Percentiles rank a stretch among this genome's conserved stretches.
phyloP scores from a whole-genome alignment of 768 basidiomycete genomes.

The Termitomyces sp. region DNA sequence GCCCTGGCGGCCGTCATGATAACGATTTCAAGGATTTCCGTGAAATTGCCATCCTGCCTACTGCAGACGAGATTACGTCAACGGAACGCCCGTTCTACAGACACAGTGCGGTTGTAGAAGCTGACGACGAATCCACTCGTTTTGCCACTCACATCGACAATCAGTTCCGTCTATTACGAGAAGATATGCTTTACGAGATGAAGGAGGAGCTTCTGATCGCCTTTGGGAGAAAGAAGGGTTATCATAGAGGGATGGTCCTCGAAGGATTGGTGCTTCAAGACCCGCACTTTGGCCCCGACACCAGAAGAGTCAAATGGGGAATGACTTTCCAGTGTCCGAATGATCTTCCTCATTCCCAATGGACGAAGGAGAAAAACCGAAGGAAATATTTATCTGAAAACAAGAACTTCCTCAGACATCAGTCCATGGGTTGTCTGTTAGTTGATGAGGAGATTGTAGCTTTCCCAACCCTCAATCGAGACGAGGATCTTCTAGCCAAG shows the following conservation, averaged over 20 bases:
- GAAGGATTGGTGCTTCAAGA: neutral
- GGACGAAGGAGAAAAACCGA: neutral
- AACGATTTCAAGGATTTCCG: neutral
- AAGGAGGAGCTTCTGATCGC: constrained; percentile 43
- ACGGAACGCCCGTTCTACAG: neutral
- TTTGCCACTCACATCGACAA: constrained; percentile 9
- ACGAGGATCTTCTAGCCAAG: neutral
- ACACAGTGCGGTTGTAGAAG: neutral
- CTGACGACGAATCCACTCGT: constrained; percentile 9
- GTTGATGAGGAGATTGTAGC: neutral
- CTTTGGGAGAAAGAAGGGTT: neutral
- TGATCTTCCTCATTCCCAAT: neutral
- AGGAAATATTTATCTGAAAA: neutral
- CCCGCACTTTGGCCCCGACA: neutral
- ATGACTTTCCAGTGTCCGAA: neutral
- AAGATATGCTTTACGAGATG: constrained; percentile 13
- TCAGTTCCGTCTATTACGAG: constrained; percentile 10
- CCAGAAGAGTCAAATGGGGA: neutral
- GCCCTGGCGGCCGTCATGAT: neutral
- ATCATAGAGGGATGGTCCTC: neutral
- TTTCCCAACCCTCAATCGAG: neutral
- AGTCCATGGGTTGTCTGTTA: neutral
- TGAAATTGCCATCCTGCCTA: neutral
- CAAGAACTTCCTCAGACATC: neutral
- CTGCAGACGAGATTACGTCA: neutral